phyloP scores from a whole-genome alignment of 805 yeast species.

The Yarrowia sp. region DNA sequence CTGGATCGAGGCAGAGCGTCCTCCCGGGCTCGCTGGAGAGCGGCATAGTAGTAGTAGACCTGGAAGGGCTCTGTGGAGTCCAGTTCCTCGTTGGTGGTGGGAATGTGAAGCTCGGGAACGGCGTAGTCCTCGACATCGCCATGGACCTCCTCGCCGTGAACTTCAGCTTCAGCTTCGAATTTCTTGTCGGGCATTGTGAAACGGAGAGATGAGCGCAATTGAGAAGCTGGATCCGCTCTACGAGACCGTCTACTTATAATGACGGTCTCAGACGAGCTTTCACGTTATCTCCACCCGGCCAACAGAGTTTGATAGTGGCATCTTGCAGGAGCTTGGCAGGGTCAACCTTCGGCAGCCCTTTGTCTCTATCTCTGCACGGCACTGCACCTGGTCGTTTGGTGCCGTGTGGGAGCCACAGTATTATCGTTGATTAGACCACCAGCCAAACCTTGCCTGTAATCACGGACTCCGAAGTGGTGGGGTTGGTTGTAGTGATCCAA shows the following conservation, averaged over 20 bases:
- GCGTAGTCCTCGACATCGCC: neutral
- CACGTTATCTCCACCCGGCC: neutral
- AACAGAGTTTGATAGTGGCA: neutral
- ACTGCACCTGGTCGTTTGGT: neutral
- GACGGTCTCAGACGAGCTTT: too few relatives aligned
- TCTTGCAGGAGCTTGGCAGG: constrained; percentile 15
- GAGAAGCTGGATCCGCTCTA: neutral
- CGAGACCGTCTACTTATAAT: neutral
- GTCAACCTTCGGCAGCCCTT: constrained; percentile 4
- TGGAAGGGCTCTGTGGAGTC: constrained; percentile 7
- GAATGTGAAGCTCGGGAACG: neutral
- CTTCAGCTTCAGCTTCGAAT: neutral
- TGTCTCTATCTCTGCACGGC: constrained; percentile 6
- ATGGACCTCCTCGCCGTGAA: neutral
- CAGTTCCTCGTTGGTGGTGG: neutral
- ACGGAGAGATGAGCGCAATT: neutral
- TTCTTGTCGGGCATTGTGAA: neutral
- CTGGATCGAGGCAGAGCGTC: constrained; percentile 3
- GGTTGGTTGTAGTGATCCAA: neutral
- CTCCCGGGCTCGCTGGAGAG: constrained; percentile 10
- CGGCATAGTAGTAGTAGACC: constrained; percentile 2
- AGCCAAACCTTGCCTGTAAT: too few relatives aligned
- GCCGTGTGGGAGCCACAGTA: constrained; percentile 5
- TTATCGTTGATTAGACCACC: too few relatives aligned
- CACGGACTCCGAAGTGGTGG: neutral